Percentiles rank a stretch among this genome's conserved stretches.
These are phyloP conservation scores for Petunia hybrid DNA, from an alignment of 305 asterid genomes.

Conservation along the genomic window DNA sequence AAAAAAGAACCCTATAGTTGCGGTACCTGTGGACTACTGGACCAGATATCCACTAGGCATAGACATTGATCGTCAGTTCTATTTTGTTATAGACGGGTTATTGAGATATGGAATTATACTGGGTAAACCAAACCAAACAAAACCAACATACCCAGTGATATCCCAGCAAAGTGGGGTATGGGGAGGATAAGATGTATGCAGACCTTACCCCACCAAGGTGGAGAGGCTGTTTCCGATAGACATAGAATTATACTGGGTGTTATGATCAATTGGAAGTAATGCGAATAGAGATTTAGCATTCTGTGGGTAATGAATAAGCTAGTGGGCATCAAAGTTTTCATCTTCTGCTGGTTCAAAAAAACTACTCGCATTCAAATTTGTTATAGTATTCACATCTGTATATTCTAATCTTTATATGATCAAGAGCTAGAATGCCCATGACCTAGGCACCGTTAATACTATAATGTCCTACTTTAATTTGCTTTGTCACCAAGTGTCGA, in stretches of 20 bases:
- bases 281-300: background rate
- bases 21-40: background rate
- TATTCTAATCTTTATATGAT: background rate
- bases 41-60: background rate
- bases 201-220: no score
- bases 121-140: no score
- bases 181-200: no score
- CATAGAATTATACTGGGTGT: no score
- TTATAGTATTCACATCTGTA: background rate
- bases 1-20: no score
- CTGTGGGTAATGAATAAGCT: background rate
- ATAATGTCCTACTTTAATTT: background rate
- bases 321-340: background rate
- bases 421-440: background rate
- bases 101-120: no score
- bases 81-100: background rate
- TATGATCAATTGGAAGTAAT: no score
- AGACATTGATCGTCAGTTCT: background rate
- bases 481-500: background rate
- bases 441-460: background rate
- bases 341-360: slow-evolving; percentile 1
- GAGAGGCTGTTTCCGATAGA: no score
- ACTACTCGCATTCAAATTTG: background rate
- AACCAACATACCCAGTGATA: no score
- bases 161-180: no score